Percentiles rank a stretch among this genome's conserved stretches.
Evolutionary conservation across 2,329 filamentous ascomycete genomes (phyloP).

Genomic region (Emmonsiellopsis sp.): DNA sequence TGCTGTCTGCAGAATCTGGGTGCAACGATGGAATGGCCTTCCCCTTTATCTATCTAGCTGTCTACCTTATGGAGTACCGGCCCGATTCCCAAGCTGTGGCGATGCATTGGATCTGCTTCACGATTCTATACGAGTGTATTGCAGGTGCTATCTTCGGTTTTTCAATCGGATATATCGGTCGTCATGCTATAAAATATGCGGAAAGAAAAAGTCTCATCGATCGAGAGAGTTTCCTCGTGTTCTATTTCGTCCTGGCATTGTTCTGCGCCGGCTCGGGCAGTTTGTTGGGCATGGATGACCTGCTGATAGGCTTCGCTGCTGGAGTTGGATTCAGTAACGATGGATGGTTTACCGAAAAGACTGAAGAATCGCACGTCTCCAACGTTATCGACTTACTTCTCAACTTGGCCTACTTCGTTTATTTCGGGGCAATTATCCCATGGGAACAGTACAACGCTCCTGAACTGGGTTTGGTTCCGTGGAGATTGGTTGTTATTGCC

Average conservation of each 20-base stretch:
- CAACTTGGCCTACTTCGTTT: conserved; percentile 97
- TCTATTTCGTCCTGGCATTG: conserved; percentile 93
- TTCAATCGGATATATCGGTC: conserved; percentile 74
- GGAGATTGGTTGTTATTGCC: conserved; percentile 89
- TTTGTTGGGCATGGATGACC: conserved; percentile 81
- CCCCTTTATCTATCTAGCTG: conserved; percentile 85
- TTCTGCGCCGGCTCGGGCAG: conserved; percentile 93
- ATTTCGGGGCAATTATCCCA: conserved; percentile 91
- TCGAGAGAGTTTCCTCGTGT: conserved; percentile 92
- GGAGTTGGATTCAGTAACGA: conserved; percentile 99
- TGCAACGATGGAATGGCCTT: conserved; percentile 99
- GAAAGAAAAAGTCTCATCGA: conserved; percentile 83
- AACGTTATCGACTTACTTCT: conserved; percentile 97
- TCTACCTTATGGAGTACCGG: conserved; percentile 81
- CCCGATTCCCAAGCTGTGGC: conserved; percentile 59
- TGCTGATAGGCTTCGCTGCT: conserved; percentile 87
- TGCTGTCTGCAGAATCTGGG: conserved; percentile 91
- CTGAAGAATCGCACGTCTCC: conserved; percentile 94
- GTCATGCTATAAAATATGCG: conserved; percentile 80
- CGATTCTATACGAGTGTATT: conserved; percentile 89
- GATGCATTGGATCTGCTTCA: conserved; percentile 80
- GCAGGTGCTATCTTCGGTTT: conserved; percentile 89
- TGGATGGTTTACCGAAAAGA: conserved; percentile 97
- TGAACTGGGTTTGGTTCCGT: conserved; percentile 65
- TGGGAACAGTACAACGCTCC: conserved; percentile 83